These are phyloP conservation scores for Solanum ossicruentum DNA, from an alignment of 257 asterid genomes.

Conservation along the genomic window DNA sequence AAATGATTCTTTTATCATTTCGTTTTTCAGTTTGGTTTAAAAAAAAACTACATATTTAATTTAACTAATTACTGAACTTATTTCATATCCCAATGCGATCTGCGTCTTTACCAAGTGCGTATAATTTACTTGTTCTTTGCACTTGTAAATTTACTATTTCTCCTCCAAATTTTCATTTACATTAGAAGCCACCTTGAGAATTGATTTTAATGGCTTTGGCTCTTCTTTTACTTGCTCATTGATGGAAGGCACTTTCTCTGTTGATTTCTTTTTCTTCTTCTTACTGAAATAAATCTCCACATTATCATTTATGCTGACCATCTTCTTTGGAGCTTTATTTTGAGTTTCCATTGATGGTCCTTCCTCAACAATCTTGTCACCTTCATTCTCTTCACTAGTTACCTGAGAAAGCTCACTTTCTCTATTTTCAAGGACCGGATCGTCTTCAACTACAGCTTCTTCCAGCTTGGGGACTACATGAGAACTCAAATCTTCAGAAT, in stretches of 20 bases:
- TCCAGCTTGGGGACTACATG: not conserved
- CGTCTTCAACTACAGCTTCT: not conserved
- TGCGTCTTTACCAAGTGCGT: not conserved
- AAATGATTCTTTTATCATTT: not conserved
- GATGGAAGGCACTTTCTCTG: not conserved
- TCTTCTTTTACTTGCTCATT: not conserved
- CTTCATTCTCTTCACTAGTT: not conserved
- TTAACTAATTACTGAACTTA: not conserved
- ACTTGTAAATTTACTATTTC: not conserved
- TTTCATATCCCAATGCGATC: not conserved
- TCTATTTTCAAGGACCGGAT: not conserved
- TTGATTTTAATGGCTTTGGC: conserved; percentile 9
- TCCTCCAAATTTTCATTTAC: not conserved
- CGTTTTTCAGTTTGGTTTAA: not conserved
- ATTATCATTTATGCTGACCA: conserved; percentile 17
- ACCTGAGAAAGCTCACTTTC: not conserved
- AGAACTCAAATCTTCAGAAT: not conserved
- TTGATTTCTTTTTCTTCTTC: not conserved
- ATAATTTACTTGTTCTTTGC: not conserved
- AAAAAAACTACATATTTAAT: not conserved
- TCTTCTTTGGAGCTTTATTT: conserved; percentile 13
- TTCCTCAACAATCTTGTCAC: not conserved
- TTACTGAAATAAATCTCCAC: conserved; percentile 4
- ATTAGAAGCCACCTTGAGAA: conserved; percentile 9
- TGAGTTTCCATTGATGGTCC: not conserved